Evolutionary conservation across 73 alveolate genomes (phyloP).

Genomic region (Paramecium biaurelia): DNA sequence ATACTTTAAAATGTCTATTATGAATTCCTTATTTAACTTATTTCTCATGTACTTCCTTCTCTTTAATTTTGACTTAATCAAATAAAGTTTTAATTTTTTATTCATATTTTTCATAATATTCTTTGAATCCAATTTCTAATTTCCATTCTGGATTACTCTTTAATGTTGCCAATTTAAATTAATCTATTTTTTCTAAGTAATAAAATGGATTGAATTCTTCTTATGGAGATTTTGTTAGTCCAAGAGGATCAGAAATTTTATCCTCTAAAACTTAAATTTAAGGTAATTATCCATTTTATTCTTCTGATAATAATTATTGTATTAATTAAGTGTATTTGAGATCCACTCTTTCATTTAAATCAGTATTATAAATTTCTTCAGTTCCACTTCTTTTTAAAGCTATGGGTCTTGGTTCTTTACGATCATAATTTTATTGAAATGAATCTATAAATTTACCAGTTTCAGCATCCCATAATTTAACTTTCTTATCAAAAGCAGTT

Average conservation of each 20-base stretch:
- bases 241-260: not conserved
- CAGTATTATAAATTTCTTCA: slow-evolving; percentile 58
- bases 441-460: slow-evolving; percentile 61
- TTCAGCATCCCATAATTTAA: slow-evolving; percentile 62
- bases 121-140: slow-evolving; percentile 41
- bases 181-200: slow-evolving; percentile 47
- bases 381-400: slow-evolving; percentile 64
- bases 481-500: slow-evolving; percentile 63
- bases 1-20: slow-evolving; percentile 54
- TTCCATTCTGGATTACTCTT: slow-evolving; percentile 62
- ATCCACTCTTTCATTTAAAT: slow-evolving; percentile 57
- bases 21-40: slow-evolving; percentile 60
- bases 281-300: not conserved
- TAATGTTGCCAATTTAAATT: not conserved
- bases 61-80: slow-evolving; percentile 44
- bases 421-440: slow-evolving; percentile 58
- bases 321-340: not conserved
- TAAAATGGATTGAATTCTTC: slow-evolving; percentile 64
- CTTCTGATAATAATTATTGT: not conserved
- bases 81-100: slow-evolving; percentile 11
- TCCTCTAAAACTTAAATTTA: not conserved
- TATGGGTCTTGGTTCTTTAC: slow-evolving; percentile 59
- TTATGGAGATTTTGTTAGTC: not conserved
- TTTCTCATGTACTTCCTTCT: slow-evolving; percentile 52
- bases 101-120: slow-evolving; percentile 52